phyloP scores from a whole-genome alignment of 805 yeast species.

The Candida germanica region DNA sequence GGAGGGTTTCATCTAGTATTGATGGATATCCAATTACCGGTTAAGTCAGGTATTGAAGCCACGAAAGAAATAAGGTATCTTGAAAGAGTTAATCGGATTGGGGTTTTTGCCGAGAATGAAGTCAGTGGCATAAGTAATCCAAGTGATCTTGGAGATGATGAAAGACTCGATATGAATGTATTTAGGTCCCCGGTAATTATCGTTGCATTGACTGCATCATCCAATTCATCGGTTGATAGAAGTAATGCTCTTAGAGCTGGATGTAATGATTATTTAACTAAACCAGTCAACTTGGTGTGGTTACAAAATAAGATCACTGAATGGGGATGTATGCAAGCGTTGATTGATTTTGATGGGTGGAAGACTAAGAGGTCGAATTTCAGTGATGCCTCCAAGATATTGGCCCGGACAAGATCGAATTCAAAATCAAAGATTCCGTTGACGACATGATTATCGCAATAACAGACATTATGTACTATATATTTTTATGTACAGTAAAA shows the following conservation, averaged over 20 bases:
- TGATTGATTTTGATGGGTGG: conserved; percentile 95
- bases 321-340: conserved; percentile 99
- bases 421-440: conserved; percentile 6
- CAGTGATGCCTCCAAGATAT: conserved; percentile 3
- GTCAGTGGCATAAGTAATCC: conserved; percentile 20
- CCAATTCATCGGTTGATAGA: conserved; percentile 73
- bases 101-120: conserved; percentile 52
- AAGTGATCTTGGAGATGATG: conserved; percentile 37
- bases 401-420: conserved; percentile 13
- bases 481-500: too few relatives aligned
- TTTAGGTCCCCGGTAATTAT: conserved; percentile 95
- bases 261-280: conserved; percentile 93
- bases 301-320: conserved; percentile 88
- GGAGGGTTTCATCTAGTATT: conserved; percentile 94
- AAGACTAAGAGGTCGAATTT: conserved; percentile 26
- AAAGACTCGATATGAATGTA: conserved; percentile 54
- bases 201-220: conserved; percentile 93
- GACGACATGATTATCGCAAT: too few relatives aligned
- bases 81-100: conserved; percentile 78
- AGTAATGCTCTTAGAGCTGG: conserved; percentile 94
- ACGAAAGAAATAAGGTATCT: conserved; percentile 85
- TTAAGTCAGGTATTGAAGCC: conserved; percentile 92
- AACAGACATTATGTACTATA: too few relatives aligned
- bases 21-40: conserved; percentile 97
- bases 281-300: conserved; percentile 95